Evolutionary conservation across 164 flowering plant species (phyloP), one percentile per base, ranked within the genome.

Genomic region (Pachysandra terminalis): DNA sequence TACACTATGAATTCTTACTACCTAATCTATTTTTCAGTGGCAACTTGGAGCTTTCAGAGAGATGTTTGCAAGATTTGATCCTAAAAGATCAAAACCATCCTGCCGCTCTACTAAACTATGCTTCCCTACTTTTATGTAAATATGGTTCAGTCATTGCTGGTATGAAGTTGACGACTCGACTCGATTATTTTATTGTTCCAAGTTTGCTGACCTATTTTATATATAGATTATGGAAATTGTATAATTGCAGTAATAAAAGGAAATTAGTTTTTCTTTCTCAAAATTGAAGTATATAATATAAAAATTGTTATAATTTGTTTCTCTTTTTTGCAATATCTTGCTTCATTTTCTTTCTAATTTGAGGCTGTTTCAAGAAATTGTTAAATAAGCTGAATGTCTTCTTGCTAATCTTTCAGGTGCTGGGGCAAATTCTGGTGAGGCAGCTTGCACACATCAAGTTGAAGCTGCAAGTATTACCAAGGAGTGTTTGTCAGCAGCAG

Each of bases 21-120:
- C n/a, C 56, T 48, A 54, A 61, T 35, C 5, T 52, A 19, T 72
- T 52, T 77, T 78, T 58, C 88, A 94, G 97, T 80, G 98, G 97
- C 67, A 75, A 86, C 65, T 70, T 87, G 83, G 97, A 89, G 76
- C 86, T 80, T 49, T 81, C 96, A 65, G 86, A 71, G 69, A 90
- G 81, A 75, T 90, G 87, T 74, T 86, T 84, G 69, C 96, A 94
- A 76, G 87, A 87, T 32, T 78, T 94, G 76, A 66, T 91, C 67
- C 74, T 91, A 14, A 90, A 83, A 77, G 98, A 94, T 80, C 97
- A 89, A 78, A 90, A 83, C 66, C 98, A 94, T 82, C 97, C 98
- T 41, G 83, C 91, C 16, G 89, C 97, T 54, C 78, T 90, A 53
- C 74, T 90, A 67, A 94, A 94, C 67, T 94, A 89, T 78, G 90